Conservation (phyloP, 2,329 filamentous ascomycete species). For the Kalmusia sp. region DNA sequence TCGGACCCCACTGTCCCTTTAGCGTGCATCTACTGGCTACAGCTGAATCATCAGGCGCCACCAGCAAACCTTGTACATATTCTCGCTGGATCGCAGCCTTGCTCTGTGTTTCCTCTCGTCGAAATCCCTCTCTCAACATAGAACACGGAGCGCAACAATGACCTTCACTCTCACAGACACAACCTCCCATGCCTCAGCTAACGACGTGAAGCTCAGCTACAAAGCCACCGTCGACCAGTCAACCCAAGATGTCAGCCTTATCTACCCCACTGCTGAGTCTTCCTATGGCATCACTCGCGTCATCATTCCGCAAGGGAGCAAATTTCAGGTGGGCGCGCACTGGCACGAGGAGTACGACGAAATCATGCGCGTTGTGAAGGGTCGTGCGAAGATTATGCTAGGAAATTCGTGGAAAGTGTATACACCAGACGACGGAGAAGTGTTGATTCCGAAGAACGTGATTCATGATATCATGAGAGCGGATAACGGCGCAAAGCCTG, state of each 20-base stretch:
- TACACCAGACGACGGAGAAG: slow-evolving; percentile 13
- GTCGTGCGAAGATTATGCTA: slow-evolving; percentile 13
- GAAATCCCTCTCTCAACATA: no score
- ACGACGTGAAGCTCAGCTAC: slow-evolving; percentile 1
- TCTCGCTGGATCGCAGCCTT: no score
- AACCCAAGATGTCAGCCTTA: slow-evolving; percentile 8
- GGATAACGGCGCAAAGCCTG: slow-evolving; percentile 2
- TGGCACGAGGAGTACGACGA: slow-evolving; percentile 20
- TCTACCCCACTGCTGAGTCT: slow-evolving; percentile 8
- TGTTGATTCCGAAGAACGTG: slow-evolving; percentile 9
- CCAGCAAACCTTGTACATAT: no score
- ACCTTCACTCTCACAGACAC: slow-evolving; percentile 9
- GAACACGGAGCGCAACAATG: no score
- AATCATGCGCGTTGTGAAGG: slow-evolving; percentile 13
- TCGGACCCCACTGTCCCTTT: no score
- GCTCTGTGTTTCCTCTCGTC: no score
- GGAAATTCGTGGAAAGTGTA: slow-evolving; percentile 8
- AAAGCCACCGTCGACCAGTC: not conserved
- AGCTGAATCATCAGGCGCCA: no score
- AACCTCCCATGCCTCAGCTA: not conserved
- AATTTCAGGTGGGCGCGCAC: slow-evolving; percentile 16
- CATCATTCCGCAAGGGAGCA: slow-evolving; percentile 10
- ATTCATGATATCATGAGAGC: slow-evolving; percentile 15
- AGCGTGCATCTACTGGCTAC: no score
- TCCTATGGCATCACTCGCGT: slow-evolving; percentile 7